phyloP scores from a whole-genome alignment of 2,329 filamentous ascomycete species.

The Apiospora kogelbergensis region DNA sequence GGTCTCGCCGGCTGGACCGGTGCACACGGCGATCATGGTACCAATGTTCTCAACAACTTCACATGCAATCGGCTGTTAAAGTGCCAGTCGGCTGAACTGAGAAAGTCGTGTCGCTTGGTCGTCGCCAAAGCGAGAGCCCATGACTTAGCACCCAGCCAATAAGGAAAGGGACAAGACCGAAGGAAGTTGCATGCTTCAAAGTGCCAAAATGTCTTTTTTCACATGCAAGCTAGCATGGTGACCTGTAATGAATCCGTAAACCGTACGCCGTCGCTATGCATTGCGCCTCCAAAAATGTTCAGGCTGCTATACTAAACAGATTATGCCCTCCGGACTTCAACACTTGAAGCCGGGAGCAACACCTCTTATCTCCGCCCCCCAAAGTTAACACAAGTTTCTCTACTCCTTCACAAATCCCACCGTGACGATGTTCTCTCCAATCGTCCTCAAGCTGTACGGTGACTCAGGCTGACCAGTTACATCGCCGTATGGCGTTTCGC shows the following conservation, averaged over 20 bases:
- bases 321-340: not conserved
- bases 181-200: not conserved
- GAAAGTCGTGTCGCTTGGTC: not conserved
- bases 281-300: not conserved
- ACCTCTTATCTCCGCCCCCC: not conserved
- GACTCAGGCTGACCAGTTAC: not conserved
- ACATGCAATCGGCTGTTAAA: not conserved
- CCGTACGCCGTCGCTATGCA: slow-evolving; percentile 2
- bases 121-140: not conserved
- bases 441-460: not conserved
- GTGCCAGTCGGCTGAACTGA: not conserved
- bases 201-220: not conserved
- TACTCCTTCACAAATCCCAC: not conserved
- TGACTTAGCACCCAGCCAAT: not conserved
- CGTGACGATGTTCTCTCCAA: not conserved
- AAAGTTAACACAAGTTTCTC: not conserved
- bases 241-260: slow-evolving; percentile 2
- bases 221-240: not conserved
- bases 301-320: not conserved
- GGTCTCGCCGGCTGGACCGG: not conserved
- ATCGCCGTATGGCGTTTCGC: not conserved
- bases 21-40: not conserved
- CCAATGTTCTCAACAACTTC: not conserved
- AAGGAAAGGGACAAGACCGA: not conserved
- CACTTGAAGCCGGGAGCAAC: not conserved